Base-by-base conservation (phyloP, 2,329 filamentous ascomycete genomes). In the Ceratocystis destructans region DNA sequence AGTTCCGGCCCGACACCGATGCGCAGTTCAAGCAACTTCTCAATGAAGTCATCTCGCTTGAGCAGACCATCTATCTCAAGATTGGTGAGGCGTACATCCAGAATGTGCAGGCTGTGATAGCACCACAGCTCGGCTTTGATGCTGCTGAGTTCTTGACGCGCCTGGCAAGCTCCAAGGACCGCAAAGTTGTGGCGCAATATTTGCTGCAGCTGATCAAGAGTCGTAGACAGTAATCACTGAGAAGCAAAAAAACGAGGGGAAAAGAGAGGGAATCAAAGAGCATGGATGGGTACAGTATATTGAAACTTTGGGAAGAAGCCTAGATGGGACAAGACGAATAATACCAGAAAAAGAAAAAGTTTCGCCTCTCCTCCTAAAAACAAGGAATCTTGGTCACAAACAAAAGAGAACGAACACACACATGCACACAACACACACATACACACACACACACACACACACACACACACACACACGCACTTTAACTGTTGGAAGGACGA, bases 11-110 rank as follows among this genome's bases (percentile, higher is more conserved):
- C 0, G 86, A 86, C 69, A 77, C 78, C 65, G 94, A 99, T 74
- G 91, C 92, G 1, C 91, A 96, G 77, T 89, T 89, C 44, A 89
- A 88, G 74, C 88, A 92, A 75, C 89, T 96, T 0, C 82, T 99
- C 48, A 86, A 85, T 66, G 94, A 99, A 77, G 90, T 96, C 69
- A 91, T 91, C 2, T 83, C 82, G 2, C 77, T 99, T 68, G 91
- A 99, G 76, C 90, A 94, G 76, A 87, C 84, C 45, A 94, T 99
- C 69, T 93, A 96, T 73, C 82, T 84, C 70, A 97, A 97, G 78
- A 93, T 90, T 12, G 94, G 94, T 31, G 83, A 88, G 64, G 81
- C 84, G 66, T 97, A 96, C 74, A 81, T 93, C 28, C 81, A 83
- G 68, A 82, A 88, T 71, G 75, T 93, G 61, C 84, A 85, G 70